Percentiles rank a stretch among this genome's conserved stretches.
These are phyloP conservation scores for Rhodotorula sp. DNA, from an alignment of 1,284 basidiomycete genomes.

Conservation along the genomic window DNA sequence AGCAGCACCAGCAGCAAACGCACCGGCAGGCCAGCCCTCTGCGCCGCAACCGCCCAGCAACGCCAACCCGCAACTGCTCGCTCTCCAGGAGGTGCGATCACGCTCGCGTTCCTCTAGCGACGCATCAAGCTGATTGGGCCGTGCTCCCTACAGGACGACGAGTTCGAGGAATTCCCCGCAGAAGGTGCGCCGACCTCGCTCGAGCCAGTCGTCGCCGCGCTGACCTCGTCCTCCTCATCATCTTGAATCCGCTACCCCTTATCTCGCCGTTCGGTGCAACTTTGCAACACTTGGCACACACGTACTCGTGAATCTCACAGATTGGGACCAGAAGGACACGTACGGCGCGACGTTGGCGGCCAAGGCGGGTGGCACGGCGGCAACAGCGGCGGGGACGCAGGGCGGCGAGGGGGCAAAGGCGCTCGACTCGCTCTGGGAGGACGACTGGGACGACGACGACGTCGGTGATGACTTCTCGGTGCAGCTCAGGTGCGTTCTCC, in stretches of 20 bases:
- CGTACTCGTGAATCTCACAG: not conserved
- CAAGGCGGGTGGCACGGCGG: not conserved
- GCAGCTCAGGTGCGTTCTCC: conserved; percentile 74
- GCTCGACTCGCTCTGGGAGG: conserved; percentile 83
- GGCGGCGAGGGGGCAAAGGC: conserved; percentile 25
- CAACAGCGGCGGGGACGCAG: not conserved
- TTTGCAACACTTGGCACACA: not conserved
- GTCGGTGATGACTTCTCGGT: conserved; percentile 96
- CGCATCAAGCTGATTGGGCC: not conserved
- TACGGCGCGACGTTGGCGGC: conserved; percentile 27
- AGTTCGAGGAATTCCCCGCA: conserved; percentile 47
- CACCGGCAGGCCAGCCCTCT: not conserved
- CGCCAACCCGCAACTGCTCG: conserved; percentile 32
- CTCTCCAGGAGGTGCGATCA: conserved; percentile 29
- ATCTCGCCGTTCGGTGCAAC: not conserved
- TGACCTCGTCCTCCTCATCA: not conserved
- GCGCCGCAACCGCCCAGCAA: conserved; percentile 9
- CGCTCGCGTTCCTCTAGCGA: not conserved
- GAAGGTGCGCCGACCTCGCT: conserved; percentile 32
- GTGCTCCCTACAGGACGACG: conserved; percentile 41
- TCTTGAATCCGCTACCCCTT: not conserved
- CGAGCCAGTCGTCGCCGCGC: too few relatives aligned
- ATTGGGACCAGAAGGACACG: conserved; percentile 41
- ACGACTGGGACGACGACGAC: conserved; percentile 99
- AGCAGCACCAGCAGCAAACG: not conserved